Evolutionary conservation across 805 yeast genomes (phyloP), one percentile per base, ranked within the genome.

Genomic region (Metschnikowia rubicola): DNA sequence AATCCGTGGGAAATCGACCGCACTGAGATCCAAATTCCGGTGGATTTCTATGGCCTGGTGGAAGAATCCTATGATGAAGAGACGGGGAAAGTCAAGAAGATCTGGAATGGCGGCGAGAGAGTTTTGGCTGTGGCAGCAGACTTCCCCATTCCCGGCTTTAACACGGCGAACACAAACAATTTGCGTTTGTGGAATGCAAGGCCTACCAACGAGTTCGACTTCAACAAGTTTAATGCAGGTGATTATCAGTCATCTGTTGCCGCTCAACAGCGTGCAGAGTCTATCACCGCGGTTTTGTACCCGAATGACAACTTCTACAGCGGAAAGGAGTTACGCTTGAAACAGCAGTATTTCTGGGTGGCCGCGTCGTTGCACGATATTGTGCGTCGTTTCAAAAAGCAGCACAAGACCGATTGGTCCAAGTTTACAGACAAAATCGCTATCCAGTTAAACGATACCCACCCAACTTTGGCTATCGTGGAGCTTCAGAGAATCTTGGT

Each of bases 301-400:
- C 97, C 97, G 54, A 90, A 90, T 68, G 97, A 90, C 66, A 91
- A 90, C 67, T 91, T 90, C 65, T 86, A 87, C 61, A 79, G 81
- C 55, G 97, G 97, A 59, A 90, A 91, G 68, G 96, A 88, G 65
- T 77, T 90, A 62, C 81, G 97, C 64, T 79, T 90, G 67, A 91
- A 91, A 68, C 97, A 90, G 73, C 97, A 90, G 69, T 91, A 89
- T 69, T 91, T 90, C 71, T 90, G 97, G 97, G 96, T 91, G 44
- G 84, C 96, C 43, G 97, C 97, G 31, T 88, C 96, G 12, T 77
- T 91, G 57, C 89, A 86, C 60, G 97, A 90, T 66, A 90, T 90
- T 57, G 81, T 90, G 37, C 84, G 97, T 64, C 80, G 97, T 61
- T 90, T 86, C 71, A 84, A 89, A 67, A 91, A 91, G 71, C 66